These are phyloP conservation scores for Amorphotheca resinae DNA, from an alignment of 495 filamentous ascomycete genomes.

Conservation along the genomic window DNA sequence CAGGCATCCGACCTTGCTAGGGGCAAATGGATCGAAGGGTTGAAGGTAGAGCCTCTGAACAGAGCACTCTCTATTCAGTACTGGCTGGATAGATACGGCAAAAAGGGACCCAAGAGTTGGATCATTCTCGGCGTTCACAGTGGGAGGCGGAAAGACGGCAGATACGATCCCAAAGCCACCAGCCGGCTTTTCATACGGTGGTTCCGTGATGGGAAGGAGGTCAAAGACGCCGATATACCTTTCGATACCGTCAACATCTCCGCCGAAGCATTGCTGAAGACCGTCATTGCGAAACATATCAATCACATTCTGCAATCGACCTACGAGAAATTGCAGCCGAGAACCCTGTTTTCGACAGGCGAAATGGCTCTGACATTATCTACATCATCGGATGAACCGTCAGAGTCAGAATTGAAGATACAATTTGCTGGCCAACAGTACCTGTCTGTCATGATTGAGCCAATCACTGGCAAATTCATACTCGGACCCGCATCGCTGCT, in stretches of 20 bases:
- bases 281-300: conserved; percentile 63
- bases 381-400: conserved; percentile 45
- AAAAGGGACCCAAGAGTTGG: conserved; percentile 65
- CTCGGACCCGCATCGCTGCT: conserved; percentile 32
- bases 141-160: conserved; percentile 32
- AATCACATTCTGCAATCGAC: conserved; percentile 50
- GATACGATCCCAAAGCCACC: conserved; percentile 24
- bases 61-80: conserved; percentile 80
- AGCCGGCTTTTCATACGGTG: conserved; percentile 57
- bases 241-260: conserved; percentile 57
- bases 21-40: conserved; percentile 59
- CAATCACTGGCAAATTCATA: conserved; percentile 47
- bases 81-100: conserved; percentile 51
- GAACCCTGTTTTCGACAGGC: conserved; percentile 43
- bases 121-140: conserved; percentile 72
- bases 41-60: conserved; percentile 64
- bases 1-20: conserved; percentile 59
- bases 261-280: conserved; percentile 56
- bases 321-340: conserved; percentile 39
- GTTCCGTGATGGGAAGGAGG: conserved; percentile 70
- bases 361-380: conserved; percentile 41
- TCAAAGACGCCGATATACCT: conserved; percentile 47
- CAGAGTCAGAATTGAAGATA: conserved; percentile 51
- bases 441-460: conserved; percentile 54
- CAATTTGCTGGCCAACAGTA: conserved; percentile 48